phyloP scores from a whole-genome alignment of 495 filamentous ascomycete species.

The Hypoxylon fuscum region DNA sequence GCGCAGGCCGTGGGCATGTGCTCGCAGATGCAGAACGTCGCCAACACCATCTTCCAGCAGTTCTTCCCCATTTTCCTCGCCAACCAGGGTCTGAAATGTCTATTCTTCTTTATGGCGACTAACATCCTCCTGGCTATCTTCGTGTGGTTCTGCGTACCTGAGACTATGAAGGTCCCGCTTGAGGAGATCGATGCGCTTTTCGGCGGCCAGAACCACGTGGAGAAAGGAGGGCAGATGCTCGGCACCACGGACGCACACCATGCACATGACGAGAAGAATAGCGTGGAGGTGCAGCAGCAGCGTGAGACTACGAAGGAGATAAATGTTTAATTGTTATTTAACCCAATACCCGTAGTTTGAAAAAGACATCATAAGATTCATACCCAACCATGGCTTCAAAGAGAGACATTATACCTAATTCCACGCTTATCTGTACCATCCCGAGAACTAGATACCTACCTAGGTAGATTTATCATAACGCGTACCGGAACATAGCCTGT shows the following conservation, averaged over 20 bases:
- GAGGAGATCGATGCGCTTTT: slow-evolving; percentile 73
- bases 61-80: slow-evolving; percentile 73
- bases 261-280: slow-evolving; percentile 10
- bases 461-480: too few species aligned
- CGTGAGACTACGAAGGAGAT: slow-evolving; percentile 8
- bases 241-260: slow-evolving; percentile 18
- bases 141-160: slow-evolving; percentile 70
- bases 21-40: slow-evolving; percentile 72
- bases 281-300: slow-evolving; percentile 7
- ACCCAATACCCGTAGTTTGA: background rate
- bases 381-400: too few species aligned
- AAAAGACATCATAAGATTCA: background rate
- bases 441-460: too few species aligned
- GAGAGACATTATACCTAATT: too few species aligned
- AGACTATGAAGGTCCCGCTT: slow-evolving; percentile 70
- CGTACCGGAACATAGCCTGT: slow-evolving; percentile 39
- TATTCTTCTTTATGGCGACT: slow-evolving; percentile 57
- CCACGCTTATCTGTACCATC: background rate
- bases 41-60: slow-evolving; percentile 70
- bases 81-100: slow-evolving; percentile 59
- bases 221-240: slow-evolving; percentile 55
- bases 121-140: slow-evolving; percentile 68
- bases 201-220: slow-evolving; percentile 66
- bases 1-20: slow-evolving; percentile 75
- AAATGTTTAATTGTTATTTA: slow-evolving; percentile 2